Evolutionary conservation across 352 stramenopile genomes (phyloP), one percentile per base, ranked within the genome.

Genomic region (Globisporangium nunn): DNA sequence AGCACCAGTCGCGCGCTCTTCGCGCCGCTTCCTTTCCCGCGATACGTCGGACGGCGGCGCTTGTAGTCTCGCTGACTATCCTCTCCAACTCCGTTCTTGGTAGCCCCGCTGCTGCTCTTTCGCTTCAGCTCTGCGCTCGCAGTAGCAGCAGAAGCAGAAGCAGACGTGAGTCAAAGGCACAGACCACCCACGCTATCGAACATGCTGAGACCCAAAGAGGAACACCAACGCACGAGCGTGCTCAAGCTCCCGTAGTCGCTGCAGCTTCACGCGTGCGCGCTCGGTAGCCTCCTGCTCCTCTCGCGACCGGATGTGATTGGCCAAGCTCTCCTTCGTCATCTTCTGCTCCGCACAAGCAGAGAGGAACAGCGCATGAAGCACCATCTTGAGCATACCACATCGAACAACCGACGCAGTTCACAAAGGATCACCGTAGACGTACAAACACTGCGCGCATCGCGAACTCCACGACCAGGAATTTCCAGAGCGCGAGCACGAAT

Each of bases 401-500:
- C 23, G 23, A 23, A 23, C 23, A 23, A 23, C 23, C 23, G 23
- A 23, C 23, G 23, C 23, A 23, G 23, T 23, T 23, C 23, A 23
- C 23, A 23, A 23, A 23, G 23, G 23, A 23, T 23, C 23, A 23
- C 23, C 23, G 45, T 45, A 59, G 40, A 62, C 63, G 58, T 79
- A 87, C 76, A 51, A 83, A 88, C 31, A 77, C 66, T 44, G 62
- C 57, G 12, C 58, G 56, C n/a, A 81, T 58, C 2, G 66, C 80
- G 31, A 89, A 74, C 53, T 93, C 76, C 30, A 89, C 50, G 6
- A 88, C 62, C 47, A 91, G 57, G 62, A 85, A 93, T 53, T 85
- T 86, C 80, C 80, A 93, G 43, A 93, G 54, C 14, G 71, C 68
- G 10, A 89, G 56, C 56, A 90, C 81, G 59, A 91, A 85, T 7